Conservation (phyloP, 2,329 filamentous ascomycete species). For the Neocatenulostroma microsporum region DNA sequence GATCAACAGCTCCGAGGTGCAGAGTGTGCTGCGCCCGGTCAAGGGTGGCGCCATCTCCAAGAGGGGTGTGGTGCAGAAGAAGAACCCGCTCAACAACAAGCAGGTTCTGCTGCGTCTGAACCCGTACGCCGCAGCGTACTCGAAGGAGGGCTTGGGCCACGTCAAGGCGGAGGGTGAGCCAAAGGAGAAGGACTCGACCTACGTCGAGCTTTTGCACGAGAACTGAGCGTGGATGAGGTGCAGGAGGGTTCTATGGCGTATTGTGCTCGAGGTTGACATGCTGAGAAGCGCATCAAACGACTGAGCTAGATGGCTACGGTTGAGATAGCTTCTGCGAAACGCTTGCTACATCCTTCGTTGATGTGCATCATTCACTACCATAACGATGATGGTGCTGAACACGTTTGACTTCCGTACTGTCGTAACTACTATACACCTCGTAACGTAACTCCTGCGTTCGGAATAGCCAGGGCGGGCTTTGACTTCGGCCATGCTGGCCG, state of each 20-base stretch:
- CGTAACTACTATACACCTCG: too few relatives aligned
- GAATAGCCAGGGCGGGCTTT: too few relatives aligned
- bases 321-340: not conserved
- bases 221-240: too few relatives aligned
- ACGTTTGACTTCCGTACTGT: too few relatives aligned
- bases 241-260: not conserved
- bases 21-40: conserved; percentile 86
- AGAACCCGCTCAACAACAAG: conserved; percentile 99
- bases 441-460: too few relatives aligned
- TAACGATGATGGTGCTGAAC: too few relatives aligned
- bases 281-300: too few relatives aligned
- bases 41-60: conserved; percentile 87
- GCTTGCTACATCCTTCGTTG: too few relatives aligned
- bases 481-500: too few relatives aligned
- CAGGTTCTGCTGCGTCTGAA: conserved; percentile 98
- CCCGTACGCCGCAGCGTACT: conserved; percentile 89
- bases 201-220: conserved; percentile 42
- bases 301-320: too few relatives aligned
- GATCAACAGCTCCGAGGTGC: conserved; percentile 98
- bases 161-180: conserved; percentile 62
- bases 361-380: too few relatives aligned
- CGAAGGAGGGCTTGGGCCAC: conserved; percentile 75
- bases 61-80: conserved; percentile 91
- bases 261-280: too few relatives aligned
- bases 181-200: conserved; percentile 44